Evolutionary conservation across 2,329 filamentous ascomycete genomes (phyloP), one percentile per base, ranked within the genome.

Genomic region (Lecanicillium sp.): DNA sequence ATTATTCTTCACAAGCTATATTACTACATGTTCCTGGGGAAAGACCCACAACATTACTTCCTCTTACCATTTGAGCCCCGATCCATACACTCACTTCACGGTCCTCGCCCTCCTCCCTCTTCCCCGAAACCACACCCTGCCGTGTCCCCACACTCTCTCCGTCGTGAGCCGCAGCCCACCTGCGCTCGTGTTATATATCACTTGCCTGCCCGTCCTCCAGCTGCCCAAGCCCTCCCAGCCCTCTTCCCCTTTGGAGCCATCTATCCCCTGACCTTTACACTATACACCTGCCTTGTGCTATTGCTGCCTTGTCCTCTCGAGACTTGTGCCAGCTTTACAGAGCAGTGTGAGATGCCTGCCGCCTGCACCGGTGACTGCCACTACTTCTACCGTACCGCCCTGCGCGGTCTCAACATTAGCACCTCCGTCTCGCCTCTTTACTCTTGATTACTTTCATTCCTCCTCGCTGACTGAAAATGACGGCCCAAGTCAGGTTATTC

Each of bases 331-430:
- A 11, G 29, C 39, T 29, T n/a, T 29, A 17, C 19, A 13, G 29
- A 28, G 31, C 28, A 33, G 31, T 33, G 39, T 40, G 39, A 37
- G 68, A 94, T 94, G 86, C 84, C 84, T 70, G 64, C 73, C 53
- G 90, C 87, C 62, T 94, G 71, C 63, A 69, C 86, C 42, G 82
- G 92, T 72, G 84, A 94, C 64, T 94, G 85, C 56, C 87, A 94
- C 61, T 94, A 94, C 67, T 94, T 94, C 67, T 92, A 86, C 70
- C 86, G 86, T 71, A 94, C 82, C 62, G 84, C 86, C 58, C 69
- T 94, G 66, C 86, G 86, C 71, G 81, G 88, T 58, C 70, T 94
- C 52, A 90, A 84, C 57, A 80, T 94, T 53, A 76, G 79, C 65
- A 94, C 85, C 52, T 75, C 69, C 55, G 77, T 94, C 61, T 87